Base-by-base conservation (phyloP, 805 yeast genomes). In the Myxozyma monticola region DNA sequence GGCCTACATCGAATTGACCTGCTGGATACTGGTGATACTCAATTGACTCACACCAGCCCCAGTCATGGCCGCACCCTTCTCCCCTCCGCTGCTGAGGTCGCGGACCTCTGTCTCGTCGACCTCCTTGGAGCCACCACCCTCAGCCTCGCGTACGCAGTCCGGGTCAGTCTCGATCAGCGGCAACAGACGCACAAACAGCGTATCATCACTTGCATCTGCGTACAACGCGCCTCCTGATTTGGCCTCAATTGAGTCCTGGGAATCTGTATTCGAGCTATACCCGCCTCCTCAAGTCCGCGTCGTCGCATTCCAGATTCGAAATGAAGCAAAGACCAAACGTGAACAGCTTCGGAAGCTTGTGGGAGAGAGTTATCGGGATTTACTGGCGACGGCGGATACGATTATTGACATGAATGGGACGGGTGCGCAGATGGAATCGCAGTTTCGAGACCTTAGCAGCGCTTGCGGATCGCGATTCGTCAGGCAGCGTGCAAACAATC, bases 281-380 rank as follows among this genome's bases (percentile, higher is more conserved):
- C 50, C 35, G 28, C 58, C 58, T 4, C 51, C 49, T 8, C 58
- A 54, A 33, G 49, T 51, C 22, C 51, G 58, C 34, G 58, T 47
- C 4, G 49, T 54, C 17, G 56, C 52, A 20, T 40, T 43, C 18
- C 55, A 51, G 26, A 35, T 54, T 8, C 35, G 54, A 17, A 31
- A 38, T 22, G 58, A 54, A 24, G 55, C 56, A n/a, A 42, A 43
- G 34, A 45, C 51, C n/a, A 45, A 45, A 42, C 42, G 51, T 5
- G 56, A 54, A 34, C 51, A 54, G 26, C 38, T 54, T 35, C 48
- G 58, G 14, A 34, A 51, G 24, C 48, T 54, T 28, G 58, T 54
- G n/a, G 58, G 58, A 24, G 49, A 51, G 33, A 54, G 58, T 34
- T 54, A 54, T 37, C 56, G 57, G 24, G 58, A 54, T 6, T 22